Percentiles rank a stretch among this genome's conserved stretches.
Conservation (phyloP, 2,329 filamentous ascomycete species). For the Ciborinia camelliae region DNA sequence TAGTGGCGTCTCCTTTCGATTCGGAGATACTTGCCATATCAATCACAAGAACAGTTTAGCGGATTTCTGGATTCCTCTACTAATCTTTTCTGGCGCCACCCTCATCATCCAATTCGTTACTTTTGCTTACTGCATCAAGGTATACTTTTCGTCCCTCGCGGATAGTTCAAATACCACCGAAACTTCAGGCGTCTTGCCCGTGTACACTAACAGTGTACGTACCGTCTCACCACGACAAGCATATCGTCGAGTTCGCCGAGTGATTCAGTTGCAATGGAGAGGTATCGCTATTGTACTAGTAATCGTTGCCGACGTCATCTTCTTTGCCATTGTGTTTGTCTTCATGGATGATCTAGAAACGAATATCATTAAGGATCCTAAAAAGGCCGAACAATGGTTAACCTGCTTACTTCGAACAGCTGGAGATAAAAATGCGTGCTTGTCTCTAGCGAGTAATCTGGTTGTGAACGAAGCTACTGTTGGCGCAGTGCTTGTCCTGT, state of each 20-base stretch:
- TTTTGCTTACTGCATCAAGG: conserved; percentile 88
- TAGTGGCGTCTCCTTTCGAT: conserved; percentile 91
- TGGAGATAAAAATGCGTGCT: conserved; percentile 65
- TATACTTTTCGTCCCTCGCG: conserved; percentile 81
- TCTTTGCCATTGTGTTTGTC: conserved; percentile 89
- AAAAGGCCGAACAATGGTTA: conserved; percentile 63
- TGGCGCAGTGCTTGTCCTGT: conserved; percentile 74
- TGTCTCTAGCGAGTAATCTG: conserved; percentile 55
- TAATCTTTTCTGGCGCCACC: conserved; percentile 72
- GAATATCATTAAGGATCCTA: conserved; percentile 35
- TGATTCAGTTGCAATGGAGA: conserved; percentile 90
- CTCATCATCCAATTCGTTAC: conserved; percentile 80
- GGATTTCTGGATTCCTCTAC: conserved; percentile 85
- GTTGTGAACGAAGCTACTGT: conserved; percentile 75
- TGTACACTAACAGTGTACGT: conserved; percentile 72
- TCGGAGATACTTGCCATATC: conserved; percentile 87
- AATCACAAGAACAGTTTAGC: conserved; percentile 81
- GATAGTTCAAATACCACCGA: conserved; percentile 70
- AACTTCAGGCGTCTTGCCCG: conserved; percentile 64
- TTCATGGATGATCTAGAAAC: conserved; percentile 68
- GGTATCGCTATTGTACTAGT: conserved; percentile 86
- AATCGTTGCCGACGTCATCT: conserved; percentile 87
- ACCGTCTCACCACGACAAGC: conserved; percentile 76
- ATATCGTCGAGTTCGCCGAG: conserved; percentile 79
- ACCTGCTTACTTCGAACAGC: conserved; percentile 59